Evolutionary conservation across 2,329 filamentous ascomycete genomes (phyloP).

Genomic region (Apiospora pterosperma): DNA sequence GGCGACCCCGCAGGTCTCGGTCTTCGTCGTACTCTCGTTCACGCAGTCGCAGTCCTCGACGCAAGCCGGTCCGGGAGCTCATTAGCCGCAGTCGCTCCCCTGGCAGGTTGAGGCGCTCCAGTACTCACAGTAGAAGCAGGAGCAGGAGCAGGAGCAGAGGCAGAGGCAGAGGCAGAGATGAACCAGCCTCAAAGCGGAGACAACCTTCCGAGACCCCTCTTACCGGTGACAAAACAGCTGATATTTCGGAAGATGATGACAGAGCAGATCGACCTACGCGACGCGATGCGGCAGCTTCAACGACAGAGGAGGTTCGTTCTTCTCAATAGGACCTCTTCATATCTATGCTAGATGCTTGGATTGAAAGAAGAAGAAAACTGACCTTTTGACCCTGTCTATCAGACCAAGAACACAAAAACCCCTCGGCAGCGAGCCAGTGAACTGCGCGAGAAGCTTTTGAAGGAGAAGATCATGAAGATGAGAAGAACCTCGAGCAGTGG

Average conservation of each 20-base stretch:
- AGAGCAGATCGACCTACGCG: constrained; percentile 36
- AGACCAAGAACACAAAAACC: constrained; percentile 32
- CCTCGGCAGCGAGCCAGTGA: constrained; percentile 41
- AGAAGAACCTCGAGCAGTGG: constrained; percentile 44
- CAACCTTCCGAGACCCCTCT: constrained; percentile 50
- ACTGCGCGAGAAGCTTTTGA: constrained; percentile 47
- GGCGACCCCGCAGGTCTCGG: constrained; percentile 35
- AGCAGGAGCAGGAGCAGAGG: constrained; percentile 19
- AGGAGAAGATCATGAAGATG: constrained; percentile 53
- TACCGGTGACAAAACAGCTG: constrained; percentile 51
- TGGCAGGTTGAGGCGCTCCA: constrained; percentile 31
- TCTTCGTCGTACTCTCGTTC: constrained; percentile 27
- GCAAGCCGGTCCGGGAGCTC: constrained; percentile 28
- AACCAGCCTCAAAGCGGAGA: constrained; percentile 42
- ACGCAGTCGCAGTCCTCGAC: constrained; percentile 27
- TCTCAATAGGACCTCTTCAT: constrained; percentile 25
- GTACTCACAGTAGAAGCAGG: constrained; percentile 27
- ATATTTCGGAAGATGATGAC: constrained; percentile 49
- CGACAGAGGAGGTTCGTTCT: constrained; percentile 40
- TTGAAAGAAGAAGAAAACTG: constrained; percentile 30
- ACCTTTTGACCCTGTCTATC: constrained; percentile 29
- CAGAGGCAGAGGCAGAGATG: constrained; percentile 15
- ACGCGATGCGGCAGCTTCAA: constrained; percentile 26
- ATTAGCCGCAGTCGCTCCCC: constrained; percentile 34
- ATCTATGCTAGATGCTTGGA: constrained; percentile 16